Percentiles rank a stretch among this genome's conserved stretches.
These are phyloP conservation scores for Suillus variegatus DNA, from an alignment of 768 basidiomycete species.

Conservation along the genomic window DNA sequence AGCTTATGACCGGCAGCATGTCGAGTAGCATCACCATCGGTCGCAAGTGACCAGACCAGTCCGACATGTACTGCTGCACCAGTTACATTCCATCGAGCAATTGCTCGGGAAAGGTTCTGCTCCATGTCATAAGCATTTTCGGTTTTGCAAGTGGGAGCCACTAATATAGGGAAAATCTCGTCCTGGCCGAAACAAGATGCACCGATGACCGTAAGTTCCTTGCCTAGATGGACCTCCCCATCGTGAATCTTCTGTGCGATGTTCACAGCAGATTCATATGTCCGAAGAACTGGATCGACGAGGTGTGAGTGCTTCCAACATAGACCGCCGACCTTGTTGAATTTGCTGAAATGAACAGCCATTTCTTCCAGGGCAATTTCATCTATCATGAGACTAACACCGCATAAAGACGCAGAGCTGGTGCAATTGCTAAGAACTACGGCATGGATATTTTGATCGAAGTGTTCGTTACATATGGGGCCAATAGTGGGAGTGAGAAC, in stretches of 20 bases:
- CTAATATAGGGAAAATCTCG: no score
- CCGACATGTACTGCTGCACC: no score
- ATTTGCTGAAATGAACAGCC: conserved; percentile 8
- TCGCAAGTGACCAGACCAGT: no score
- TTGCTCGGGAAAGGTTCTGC: no score
- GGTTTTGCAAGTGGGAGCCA: no score
- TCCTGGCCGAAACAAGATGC: not conserved
- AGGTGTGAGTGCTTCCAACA: conserved; percentile 6
- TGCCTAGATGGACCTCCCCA: conserved; percentile 9
- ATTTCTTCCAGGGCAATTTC: conserved; percentile 15
- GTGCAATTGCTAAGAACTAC: conserved; percentile 12
- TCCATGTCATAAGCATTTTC: no score
- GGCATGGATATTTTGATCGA: conserved; percentile 15
- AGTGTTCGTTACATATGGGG: not conserved
- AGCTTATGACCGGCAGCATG: no score
- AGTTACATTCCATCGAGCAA: no score
- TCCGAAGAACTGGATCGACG: not conserved
- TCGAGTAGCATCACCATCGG: no score
- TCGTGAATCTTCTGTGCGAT: not conserved
- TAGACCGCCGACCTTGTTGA: conserved; percentile 12
- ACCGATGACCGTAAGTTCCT: conserved; percentile 15
- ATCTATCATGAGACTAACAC: conserved; percentile 16
- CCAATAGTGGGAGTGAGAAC: conserved; percentile 12
- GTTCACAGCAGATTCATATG: conserved; percentile 5
- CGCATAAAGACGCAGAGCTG: no score